phyloP scores from a whole-genome alignment of 2,329 filamentous ascomycete species.

The Fusarium sp. region DNA sequence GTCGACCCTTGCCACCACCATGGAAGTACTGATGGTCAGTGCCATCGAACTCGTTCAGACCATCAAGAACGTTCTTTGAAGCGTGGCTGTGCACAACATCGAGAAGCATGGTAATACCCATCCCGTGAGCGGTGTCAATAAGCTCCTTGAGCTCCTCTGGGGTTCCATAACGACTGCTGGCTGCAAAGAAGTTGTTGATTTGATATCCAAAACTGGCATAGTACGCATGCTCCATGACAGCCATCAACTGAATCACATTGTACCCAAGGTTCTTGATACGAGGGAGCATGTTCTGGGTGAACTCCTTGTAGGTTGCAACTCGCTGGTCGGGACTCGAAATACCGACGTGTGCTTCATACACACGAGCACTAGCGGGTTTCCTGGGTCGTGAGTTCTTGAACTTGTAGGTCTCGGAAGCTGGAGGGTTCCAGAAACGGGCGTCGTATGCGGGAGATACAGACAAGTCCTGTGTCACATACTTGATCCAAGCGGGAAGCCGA shows the following conservation, averaged over 20 bases:
- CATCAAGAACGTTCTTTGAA: conserved; percentile 96
- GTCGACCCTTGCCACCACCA: conserved; percentile 81
- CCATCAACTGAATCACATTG: conserved; percentile 98
- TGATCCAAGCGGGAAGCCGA: conserved; percentile 95
- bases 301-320: conserved; percentile 97
- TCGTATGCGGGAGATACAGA: conserved; percentile 92
- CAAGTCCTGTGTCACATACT: conserved; percentile 93
- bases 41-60: conserved; percentile 94
- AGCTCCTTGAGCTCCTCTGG: conserved; percentile 97
- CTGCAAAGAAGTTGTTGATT: conserved; percentile 98
- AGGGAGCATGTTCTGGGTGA: conserved; percentile 90
- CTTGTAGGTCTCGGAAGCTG: conserved; percentile 76
- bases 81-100: conserved; percentile 98
- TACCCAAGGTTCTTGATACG: conserved; percentile 92
- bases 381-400: conserved; percentile 86
- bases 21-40: conserved; percentile 98
- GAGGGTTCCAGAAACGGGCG: conserved; percentile 96
- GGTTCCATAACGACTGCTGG: conserved; percentile 91
- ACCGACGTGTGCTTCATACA: conserved; percentile 98
- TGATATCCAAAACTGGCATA: conserved; percentile 99
- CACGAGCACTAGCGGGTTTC: conserved; percentile 86
- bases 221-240: conserved; percentile 99
- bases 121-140: conserved; percentile 90
- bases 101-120: conserved; percentile 90
- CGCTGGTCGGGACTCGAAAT: conserved; percentile 92